Base-by-base conservation (phyloP, 768 basidiomycete genomes). In the Sporobolomyces roseus region DNA sequence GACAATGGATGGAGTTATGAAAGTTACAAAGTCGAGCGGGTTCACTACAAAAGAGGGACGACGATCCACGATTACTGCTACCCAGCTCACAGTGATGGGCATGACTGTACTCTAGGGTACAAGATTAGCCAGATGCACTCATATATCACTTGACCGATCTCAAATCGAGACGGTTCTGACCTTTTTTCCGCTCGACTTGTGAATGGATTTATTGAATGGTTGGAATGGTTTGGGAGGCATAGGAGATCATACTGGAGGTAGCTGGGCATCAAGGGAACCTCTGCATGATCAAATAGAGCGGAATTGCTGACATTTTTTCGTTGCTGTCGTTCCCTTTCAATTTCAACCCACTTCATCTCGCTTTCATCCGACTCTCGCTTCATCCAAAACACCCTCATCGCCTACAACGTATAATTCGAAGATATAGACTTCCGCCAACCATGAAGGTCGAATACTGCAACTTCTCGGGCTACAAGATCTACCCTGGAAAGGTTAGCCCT, bases 361-460 rank as follows among this genome's bases (percentile, higher is more conserved):
- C 45, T 23, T 23, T 46, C 10, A 12, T 27, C 51, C 4, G 7
- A 32, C 27, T 38, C 41, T 29, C 59, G 30, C 27, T 2, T 9
- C 27, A 14, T n/a, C n/a, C 23, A 10, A n/a, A 17, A 41, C 17
- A 9, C 38, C 17, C 38, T 41, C 38, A 41, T 9, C 17, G 9
- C 9, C 45, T 23, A 13, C 21, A 17, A 43, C 29, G 13, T 10
- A 25, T n/a, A 32, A 25, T 49, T 6, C 27, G 36, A n/a, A n/a
- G 25, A 23, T 16, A 32, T 50, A 66, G 65, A 60, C 63, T 49
- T 36, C 43, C 68, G 68, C 54, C 63, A 65, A 73, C 48, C 56
- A 81, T 81, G 81, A 97, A 97, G 87, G 87, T 97, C 84, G 94
- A 98, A 83, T 89, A 92, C 83, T 96, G 97, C 84, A 88, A 88